Percentiles rank a stretch among this genome's conserved stretches.
Evolutionary conservation across 345 rosid species (phyloP).

Genomic region (Gossypium herbaceum): DNA sequence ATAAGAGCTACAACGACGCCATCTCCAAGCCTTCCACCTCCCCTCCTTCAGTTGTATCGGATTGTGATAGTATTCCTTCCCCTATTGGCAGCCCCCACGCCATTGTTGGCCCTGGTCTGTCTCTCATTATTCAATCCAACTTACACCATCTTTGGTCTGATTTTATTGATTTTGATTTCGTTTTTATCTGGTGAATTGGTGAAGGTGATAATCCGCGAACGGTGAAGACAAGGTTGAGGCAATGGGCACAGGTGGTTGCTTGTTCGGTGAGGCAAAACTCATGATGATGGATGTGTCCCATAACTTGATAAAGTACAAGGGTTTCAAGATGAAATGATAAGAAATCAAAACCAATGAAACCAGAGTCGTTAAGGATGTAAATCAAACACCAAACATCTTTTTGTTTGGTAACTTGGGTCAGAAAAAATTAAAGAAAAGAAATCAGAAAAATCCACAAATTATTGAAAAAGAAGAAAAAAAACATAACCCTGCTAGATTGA

Average conservation of each 20-base stretch:
- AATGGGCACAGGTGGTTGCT: constrained; percentile 98
- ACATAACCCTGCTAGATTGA: neutral
- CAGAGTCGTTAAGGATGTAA: neutral
- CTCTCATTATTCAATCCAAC: neutral
- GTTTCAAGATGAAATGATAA: neutral
- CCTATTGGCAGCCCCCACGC: constrained; percentile 57
- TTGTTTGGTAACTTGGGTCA: neutral
- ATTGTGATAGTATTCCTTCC: constrained; percentile 39
- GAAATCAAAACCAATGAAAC: neutral
- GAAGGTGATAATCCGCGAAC: constrained; percentile 74
- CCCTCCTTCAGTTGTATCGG: constrained; percentile 43
- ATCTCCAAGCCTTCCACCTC: constrained; percentile 35
- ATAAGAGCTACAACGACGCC: constrained; percentile 50
- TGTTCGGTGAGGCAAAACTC: constrained; percentile 77
- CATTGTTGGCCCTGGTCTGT: constrained; percentile 46
- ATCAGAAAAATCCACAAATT: neutral
- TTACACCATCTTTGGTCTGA: neutral
- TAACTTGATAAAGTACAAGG: neutral
- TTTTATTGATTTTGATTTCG: neutral
- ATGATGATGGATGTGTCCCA: constrained; percentile 4
- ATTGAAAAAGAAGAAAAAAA: neutral
- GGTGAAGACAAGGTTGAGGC: constrained; percentile 83
- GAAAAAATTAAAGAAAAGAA: neutral
- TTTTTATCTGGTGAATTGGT: neutral
- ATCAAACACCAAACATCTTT: neutral